These are phyloP conservation scores for Fusarium sp. DNA, from an alignment of 2,329 filamentous ascomycete genomes.

Conservation along the genomic window DNA sequence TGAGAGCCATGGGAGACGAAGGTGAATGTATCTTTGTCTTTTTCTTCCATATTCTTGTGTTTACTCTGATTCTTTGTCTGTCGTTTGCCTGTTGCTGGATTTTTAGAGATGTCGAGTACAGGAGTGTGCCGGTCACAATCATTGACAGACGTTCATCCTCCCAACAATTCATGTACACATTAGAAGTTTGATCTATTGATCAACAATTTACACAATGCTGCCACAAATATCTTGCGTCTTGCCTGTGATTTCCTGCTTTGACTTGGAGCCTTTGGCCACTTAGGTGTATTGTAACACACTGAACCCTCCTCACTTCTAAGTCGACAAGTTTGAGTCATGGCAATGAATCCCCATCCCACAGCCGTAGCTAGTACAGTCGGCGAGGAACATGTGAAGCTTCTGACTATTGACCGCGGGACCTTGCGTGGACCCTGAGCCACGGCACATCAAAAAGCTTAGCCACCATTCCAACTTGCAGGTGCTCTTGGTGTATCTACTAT, in stretches of 20 bases:
- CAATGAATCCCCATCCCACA: neutral
- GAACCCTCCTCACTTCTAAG: neutral
- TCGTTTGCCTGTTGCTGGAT: constrained; percentile 48
- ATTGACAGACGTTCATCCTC: constrained; percentile 43
- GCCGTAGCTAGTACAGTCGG: neutral
- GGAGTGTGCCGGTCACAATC: constrained; percentile 51
- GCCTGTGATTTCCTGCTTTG: neutral
- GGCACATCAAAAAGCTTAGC: neutral
- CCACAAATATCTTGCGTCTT: constrained; percentile 14
- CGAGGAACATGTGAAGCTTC: constrained; percentile 15
- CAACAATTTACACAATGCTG: constrained; percentile 47
- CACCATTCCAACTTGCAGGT: constrained; percentile 13
- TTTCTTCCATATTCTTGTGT: constrained; percentile 53
- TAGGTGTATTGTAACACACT: neutral
- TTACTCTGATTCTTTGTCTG: constrained; percentile 53
- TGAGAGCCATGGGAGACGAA: constrained; percentile 40
- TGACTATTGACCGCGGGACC: constrained; percentile 8
- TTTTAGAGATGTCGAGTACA: constrained; percentile 44
- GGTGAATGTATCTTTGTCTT: constrained; percentile 15
- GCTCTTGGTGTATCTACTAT: neutral
- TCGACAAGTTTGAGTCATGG: constrained; percentile 17
- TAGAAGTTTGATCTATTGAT: constrained; percentile 41
- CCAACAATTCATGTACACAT: constrained; percentile 45
- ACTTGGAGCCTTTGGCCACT: neutral
- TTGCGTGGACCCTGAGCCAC: constrained; percentile 26